Percentiles rank a stretch among this genome's conserved stretches.
These are phyloP conservation scores for Chionographis japonica DNA, from an alignment of 106 monocot genomes.

Conservation along the genomic window DNA sequence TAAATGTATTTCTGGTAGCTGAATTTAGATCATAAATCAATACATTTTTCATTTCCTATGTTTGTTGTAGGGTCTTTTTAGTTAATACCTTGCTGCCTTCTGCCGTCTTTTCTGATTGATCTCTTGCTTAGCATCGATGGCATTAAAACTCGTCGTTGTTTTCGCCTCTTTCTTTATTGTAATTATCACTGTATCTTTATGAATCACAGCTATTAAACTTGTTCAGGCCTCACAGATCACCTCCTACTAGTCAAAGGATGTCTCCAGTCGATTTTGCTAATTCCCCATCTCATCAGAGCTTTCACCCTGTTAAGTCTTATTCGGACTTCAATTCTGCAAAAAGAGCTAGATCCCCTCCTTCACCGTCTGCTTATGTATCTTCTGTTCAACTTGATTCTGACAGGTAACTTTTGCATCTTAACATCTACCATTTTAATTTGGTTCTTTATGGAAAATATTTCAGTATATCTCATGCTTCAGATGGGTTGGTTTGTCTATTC, in stretches of 20 bases:
- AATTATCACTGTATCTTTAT: neutral
- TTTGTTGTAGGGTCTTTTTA: neutral
- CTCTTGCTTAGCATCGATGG: no score
- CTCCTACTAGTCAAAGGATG: constrained; percentile 15
- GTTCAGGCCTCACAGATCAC: constrained; percentile 23
- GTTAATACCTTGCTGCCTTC: no score
- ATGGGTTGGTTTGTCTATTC: neutral
- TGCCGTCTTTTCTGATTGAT: no score
- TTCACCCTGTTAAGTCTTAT: no score
- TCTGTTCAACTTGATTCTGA: constrained; percentile 33
- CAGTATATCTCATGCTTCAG: neutral
- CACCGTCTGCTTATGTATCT: constrained; percentile 11
- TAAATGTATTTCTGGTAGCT: neutral
- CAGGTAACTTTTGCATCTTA: constrained; percentile 32
- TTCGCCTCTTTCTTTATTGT: neutral
- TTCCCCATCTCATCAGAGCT: constrained; percentile 17
- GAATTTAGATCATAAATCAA: neutral
- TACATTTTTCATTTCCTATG: neutral
- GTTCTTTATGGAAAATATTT: neutral
- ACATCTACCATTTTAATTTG: neutral
- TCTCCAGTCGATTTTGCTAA: constrained; percentile 6
- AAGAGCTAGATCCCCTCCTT: constrained; percentile 50
- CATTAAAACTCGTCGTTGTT: neutral
- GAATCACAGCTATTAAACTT: neutral
- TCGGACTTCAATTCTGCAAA: constrained; percentile 20